Base-by-base conservation (phyloP, 768 basidiomycete species). In the Gyrodon lividus region DNA sequence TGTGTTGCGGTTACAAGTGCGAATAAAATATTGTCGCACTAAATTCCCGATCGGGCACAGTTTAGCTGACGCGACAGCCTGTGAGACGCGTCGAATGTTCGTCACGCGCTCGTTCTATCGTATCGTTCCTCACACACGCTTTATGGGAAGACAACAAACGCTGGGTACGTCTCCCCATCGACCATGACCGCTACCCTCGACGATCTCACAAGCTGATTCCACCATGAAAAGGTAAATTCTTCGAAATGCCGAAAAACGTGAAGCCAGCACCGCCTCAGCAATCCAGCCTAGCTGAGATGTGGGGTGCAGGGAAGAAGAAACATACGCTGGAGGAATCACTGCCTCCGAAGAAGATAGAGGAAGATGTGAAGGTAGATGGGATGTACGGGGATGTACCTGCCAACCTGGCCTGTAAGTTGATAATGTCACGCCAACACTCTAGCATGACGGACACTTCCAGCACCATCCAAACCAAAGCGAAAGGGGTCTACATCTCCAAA, bases 71-170 rank as follows among this genome's bases (percentile, higher is more conserved):
- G n/a, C n/a, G n/a, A n/a, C n/a, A n/a, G 51, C 47, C 42, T 58
- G 20, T 20, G 6, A 17, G 28, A 31, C 24, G 42, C 48, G 40
- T 24, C n/a, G 20, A 39, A 67, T 65, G 61, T 59, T 59, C 46
- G 46, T 62, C 52, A 55, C 69, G 57, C 63, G 62, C 43, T 30
- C 19, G 17, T 54, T 59, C 50, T 43, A 51, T 49, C 54, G 52
- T 46, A 54, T 61, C 19, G 38, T 28, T 34, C 38, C 43, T 24
- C 48, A 51, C 39, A 48, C 35, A 19, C 50, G 35, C 35, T 17
- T 55, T 44, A 90, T 89, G 86, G 77, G 75, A 46, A 80, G 86
- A 63, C 88, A 91, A 68, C 84, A 84, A 67, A 89, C 88, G 1
- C 74, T 91, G 41, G 83, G 87, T 85, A 52, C 16, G 70, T 53